Evolutionary conservation across 331 rosid genomes (phyloP).

Genomic region (Rosa hybrid): DNA sequence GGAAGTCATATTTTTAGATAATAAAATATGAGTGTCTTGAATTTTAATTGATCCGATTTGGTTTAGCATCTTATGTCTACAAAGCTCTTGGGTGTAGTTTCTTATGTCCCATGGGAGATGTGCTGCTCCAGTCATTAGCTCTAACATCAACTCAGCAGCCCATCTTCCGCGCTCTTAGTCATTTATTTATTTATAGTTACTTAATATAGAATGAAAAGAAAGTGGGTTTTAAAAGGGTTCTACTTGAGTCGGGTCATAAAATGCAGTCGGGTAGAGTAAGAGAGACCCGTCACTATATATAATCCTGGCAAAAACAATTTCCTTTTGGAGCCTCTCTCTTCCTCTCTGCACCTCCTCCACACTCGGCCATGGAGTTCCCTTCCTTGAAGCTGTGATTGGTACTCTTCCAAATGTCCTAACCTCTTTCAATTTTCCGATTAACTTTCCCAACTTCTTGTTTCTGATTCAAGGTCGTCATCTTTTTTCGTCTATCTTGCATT

Average conservation of each 20-base stretch:
- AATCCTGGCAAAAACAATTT: not conserved
- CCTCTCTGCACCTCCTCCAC: not conserved
- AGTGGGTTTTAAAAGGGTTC: no score
- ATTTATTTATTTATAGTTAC: no score
- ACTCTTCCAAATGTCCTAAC: not conserved
- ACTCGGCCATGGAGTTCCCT: conserved; percentile 49
- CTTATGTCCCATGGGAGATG: no score
- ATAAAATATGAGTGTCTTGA: no score
- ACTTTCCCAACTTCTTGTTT: conserved; percentile 4
- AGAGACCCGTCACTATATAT: not conserved
- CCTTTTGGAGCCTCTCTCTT: not conserved
- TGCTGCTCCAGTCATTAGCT: no score
- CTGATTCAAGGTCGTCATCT: conserved; percentile 6
- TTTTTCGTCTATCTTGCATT: not conserved
- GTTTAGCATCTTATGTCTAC: no score
- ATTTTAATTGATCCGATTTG: no score
- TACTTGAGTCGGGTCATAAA: not conserved
- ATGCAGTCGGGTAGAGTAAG: not conserved
- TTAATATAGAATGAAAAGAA: no score
- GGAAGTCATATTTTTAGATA: no score
- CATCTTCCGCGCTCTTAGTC: no score
- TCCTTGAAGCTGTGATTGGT: conserved; percentile 67
- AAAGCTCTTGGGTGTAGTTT: no score
- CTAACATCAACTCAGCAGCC: no score
- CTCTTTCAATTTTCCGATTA: not conserved